Conservation (phyloP, 192 early-diverging fungal species). For the Lobosporangium transversale region DNA sequence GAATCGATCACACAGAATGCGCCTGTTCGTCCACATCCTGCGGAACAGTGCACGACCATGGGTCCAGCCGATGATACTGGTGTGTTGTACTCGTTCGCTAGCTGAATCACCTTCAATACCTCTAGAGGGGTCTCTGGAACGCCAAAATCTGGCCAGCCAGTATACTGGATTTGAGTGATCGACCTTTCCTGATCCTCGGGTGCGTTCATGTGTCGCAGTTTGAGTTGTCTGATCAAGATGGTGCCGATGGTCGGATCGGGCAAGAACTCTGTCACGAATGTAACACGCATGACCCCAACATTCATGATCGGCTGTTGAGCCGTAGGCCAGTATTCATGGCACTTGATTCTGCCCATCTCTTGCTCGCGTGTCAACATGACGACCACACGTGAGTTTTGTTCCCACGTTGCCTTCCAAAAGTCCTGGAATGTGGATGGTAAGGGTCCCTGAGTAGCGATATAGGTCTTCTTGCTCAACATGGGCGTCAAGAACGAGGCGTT, state of each 20-base stretch:
- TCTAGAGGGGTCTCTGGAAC: slow-evolving; percentile 78
- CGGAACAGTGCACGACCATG: slow-evolving; percentile 67
- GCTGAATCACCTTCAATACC: slow-evolving; percentile 64
- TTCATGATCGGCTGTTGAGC: slow-evolving; percentile 36
- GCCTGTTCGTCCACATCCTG: slow-evolving; percentile 68
- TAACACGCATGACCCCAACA: slow-evolving; percentile 64
- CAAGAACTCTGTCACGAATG: slow-evolving; percentile 64
- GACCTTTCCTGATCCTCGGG: slow-evolving; percentile 34
- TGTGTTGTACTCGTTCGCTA: slow-evolving; percentile 27
- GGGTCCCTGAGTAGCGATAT: slow-evolving; percentile 80
- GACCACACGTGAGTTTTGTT: slow-evolving; percentile 82
- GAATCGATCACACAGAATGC: slow-evolving; percentile 71
- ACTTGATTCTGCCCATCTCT: slow-evolving; percentile 86
- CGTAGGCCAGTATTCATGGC: slow-evolving; percentile 92
- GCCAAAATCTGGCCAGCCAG: slow-evolving; percentile 90
- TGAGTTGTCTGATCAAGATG: slow-evolving; percentile 68
- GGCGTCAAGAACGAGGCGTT: slow-evolving; percentile 55
- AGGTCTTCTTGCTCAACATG: slow-evolving; percentile 40
- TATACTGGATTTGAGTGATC: slow-evolving; percentile 87
- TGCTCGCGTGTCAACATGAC: slow-evolving; percentile 96
- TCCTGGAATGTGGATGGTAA: slow-evolving; percentile 83
- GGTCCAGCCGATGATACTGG: slow-evolving; percentile 49
- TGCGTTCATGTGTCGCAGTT: slow-evolving; percentile 34
- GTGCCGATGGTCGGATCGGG: slow-evolving; percentile 59
- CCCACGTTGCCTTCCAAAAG: slow-evolving; percentile 98